phyloP scores from a whole-genome alignment of 2,329 filamentous ascomycete species.

The Alternaria triticina region DNA sequence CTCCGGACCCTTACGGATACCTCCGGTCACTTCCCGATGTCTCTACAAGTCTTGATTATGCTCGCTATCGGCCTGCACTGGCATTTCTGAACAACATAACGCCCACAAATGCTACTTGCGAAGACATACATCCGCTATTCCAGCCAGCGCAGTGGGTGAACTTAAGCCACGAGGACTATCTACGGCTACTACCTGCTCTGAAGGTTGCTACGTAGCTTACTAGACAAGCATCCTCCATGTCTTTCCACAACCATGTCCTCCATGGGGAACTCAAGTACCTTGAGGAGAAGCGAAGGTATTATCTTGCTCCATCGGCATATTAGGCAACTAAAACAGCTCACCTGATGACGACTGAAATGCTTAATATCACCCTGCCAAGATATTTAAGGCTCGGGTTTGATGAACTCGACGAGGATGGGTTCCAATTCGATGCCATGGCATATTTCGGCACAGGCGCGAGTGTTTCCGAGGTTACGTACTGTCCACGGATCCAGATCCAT shows the following conservation, averaged over 20 bases:
- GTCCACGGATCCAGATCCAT: conserved; percentile 4
- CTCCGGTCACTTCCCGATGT: background rate
- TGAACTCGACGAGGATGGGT: background rate
- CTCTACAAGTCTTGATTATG: background rate
- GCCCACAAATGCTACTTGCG: background rate
- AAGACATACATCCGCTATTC: conserved; percentile 4
- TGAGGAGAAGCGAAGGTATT: background rate
- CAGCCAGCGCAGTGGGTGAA: background rate
- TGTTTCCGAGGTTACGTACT: background rate
- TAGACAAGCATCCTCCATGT: background rate
- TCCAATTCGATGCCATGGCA: background rate
- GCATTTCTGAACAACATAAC: background rate
- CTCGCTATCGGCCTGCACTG: background rate
- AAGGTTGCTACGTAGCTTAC: conserved; percentile 6
- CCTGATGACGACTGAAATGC: background rate
- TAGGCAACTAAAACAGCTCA: background rate
- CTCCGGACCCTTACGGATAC: background rate
- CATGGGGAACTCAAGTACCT: background rate
- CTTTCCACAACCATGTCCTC: conserved; percentile 7
- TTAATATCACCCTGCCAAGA: background rate
- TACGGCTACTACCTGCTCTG: background rate
- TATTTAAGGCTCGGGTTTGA: background rate
- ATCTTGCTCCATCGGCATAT: background rate
- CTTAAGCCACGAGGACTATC: background rate
- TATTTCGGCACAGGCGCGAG: background rate